These are phyloP conservation scores for Blumeria hordei DNA, from an alignment of 2,329 filamentous ascomycete species.

Conservation along the genomic window DNA sequence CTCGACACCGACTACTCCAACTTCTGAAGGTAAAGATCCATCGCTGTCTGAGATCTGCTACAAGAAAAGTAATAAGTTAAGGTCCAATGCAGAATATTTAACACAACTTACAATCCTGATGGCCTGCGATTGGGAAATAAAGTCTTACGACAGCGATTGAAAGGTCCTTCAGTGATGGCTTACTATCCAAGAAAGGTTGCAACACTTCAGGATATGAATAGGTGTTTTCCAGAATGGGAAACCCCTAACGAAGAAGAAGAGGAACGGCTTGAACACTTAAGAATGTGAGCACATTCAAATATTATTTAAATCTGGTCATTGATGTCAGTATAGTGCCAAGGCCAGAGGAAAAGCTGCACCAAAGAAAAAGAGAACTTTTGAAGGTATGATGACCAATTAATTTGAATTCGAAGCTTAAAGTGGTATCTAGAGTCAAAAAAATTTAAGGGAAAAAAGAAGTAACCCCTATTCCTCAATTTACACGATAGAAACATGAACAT, in stretches of 20 bases:
- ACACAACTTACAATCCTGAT: conserved; percentile 72
- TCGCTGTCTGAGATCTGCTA: background rate
- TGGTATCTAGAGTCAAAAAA: conserved; percentile 19
- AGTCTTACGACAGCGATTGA: conserved; percentile 67
- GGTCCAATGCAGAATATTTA: conserved; percentile 83
- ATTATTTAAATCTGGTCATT: conserved; percentile 1
- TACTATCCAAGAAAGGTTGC: conserved; percentile 63
- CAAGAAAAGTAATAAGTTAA: conserved; percentile 17
- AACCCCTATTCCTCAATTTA: conserved; percentile 7
- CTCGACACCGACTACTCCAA: conserved; percentile 38
- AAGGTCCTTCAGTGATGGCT: conserved; percentile 55
- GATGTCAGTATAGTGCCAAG: conserved; percentile 32
- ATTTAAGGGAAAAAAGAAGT: conserved; percentile 22
- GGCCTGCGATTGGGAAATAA: conserved; percentile 70
- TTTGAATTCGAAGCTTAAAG: background rate
- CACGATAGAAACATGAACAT: too few relatives aligned
- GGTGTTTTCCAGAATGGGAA: conserved; percentile 20
- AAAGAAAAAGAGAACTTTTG: conserved; percentile 59
- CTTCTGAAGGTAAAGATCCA: conserved; percentile 47
- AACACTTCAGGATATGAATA: conserved; percentile 45
- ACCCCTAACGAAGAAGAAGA: conserved; percentile 49
- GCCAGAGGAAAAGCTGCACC: conserved; percentile 66
- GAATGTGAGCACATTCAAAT: conserved; percentile 23
- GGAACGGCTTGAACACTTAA: conserved; percentile 53
- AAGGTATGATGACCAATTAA: conserved; percentile 11